A percentile compares a stretch with the other conserved stretches of the same genome.
Conservation (phyloP, 2,329 filamentous ascomycete species). For the Lachnellula cervina region DNA sequence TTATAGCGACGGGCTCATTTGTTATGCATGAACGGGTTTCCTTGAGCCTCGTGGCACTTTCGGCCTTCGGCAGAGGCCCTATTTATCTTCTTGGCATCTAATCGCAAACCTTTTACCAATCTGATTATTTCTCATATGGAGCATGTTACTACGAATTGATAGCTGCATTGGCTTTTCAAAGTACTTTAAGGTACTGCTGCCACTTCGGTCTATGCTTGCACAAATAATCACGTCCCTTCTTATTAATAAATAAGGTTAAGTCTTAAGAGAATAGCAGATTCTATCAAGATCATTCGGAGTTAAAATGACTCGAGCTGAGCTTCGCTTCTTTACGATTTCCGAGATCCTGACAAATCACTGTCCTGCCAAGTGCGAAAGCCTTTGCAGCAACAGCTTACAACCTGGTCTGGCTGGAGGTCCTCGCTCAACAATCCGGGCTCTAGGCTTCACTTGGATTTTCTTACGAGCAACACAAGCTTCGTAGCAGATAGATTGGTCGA, state of each 20-base stretch:
- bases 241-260: no score
- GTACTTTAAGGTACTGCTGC: no score
- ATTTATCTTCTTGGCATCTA: background rate
- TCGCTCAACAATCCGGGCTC: background rate
- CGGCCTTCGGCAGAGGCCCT: background rate
- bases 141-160: no score
- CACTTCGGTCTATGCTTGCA: no score
- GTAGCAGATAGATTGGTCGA: background rate
- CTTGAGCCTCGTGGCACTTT: constrained; percentile 21
- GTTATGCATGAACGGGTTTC: constrained; percentile 12
- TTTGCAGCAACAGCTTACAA: background rate
- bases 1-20: constrained; percentile 15
- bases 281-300: no score
- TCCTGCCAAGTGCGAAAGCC: background rate
- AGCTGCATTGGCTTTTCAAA: no score
- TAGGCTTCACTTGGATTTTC: background rate
- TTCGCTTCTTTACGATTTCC: no score
- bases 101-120: background rate
- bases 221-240: no score
- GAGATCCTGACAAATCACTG: background rate
- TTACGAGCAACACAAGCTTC: background rate
- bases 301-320: no score
- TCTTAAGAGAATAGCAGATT: no score
- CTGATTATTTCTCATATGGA: background rate
- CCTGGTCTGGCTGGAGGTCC: background rate